Base-by-base conservation (phyloP, 129 eudicot species). In the Kitagawia praeruptora region DNA sequence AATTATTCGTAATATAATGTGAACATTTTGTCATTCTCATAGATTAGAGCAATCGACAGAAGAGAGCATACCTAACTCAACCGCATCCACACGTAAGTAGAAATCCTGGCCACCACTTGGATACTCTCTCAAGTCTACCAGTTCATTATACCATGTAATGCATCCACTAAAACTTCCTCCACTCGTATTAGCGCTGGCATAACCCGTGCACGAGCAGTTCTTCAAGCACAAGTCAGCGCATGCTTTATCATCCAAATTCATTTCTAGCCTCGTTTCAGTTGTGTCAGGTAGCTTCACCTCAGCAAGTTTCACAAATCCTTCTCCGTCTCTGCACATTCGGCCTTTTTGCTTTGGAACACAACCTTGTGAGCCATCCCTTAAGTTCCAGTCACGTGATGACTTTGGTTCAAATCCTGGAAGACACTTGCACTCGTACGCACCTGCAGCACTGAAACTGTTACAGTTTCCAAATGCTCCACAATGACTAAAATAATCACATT, bases 21-120 rank as follows among this genome's bases (percentile, higher is more conserved):
- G 13, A 64, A 64, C 38, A 64, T 64, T 8, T 25, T 64, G 16
- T 64, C 39, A 64, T 7, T 2, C 3, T 45, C 47, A 9, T 10
- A 45, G 15, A 61, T 6, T n/a, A 61, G 2, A n/a, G 0, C 69
- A 61, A 9, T n/a, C 37, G 12, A 61, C 25, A 8, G 1, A 61
- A 61, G 37, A 61, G 75, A 38, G 7, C 75, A 54, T 87, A 89
- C 91, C 93, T 84, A 89, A 83, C 54, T 81, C 88, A 64, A 51
- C 34, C n/a, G 88, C 85, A 77, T 85, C 88, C 40, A 87, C 89
- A 31, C 91, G 82, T 0, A 89, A 23, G 75, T 81, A 89, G 27
- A 89, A 79, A 67, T 84, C 86, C 40, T 87, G 95, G 56, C 86
- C 94, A 45, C 90, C 88, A 39, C 80, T 72, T 15, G 84, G 37